These are phyloP conservation scores for Ceratocystis huliohia DNA, from an alignment of 2,329 filamentous ascomycete genomes.

Conservation along the genomic window DNA sequence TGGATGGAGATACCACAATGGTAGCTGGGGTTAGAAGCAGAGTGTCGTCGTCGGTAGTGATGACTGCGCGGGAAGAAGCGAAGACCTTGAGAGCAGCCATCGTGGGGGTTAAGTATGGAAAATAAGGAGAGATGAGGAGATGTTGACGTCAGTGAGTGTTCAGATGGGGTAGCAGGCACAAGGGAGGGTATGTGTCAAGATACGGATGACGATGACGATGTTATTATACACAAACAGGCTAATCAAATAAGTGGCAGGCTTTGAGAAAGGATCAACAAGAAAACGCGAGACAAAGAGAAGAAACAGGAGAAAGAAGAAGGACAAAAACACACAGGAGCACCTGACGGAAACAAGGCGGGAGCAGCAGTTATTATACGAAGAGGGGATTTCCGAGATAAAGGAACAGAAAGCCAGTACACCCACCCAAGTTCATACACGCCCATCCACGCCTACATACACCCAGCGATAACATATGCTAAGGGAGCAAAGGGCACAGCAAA, in stretches of 20 bases:
- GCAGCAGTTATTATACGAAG: background rate
- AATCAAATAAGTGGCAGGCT: background rate
- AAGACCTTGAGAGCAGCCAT: slow-evolving; percentile 40
- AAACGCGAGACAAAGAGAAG: background rate
- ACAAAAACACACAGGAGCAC: background rate
- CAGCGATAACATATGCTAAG: too few species aligned
- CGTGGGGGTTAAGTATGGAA: background rate
- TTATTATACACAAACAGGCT: background rate
- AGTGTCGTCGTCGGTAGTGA: slow-evolving; percentile 53
- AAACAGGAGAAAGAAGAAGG: background rate
- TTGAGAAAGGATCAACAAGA: background rate
- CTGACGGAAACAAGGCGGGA: too few species aligned
- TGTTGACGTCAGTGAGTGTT: too few species aligned
- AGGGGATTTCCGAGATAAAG: background rate
- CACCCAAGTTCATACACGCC: background rate
- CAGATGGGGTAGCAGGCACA: background rate
- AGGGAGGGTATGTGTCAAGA: background rate
- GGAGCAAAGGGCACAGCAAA: background rate
- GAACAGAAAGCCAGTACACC: background rate
- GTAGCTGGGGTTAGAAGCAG: slow-evolving; percentile 65
- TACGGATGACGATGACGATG: background rate
- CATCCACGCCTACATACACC: too few species aligned
- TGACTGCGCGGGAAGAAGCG: slow-evolving; percentile 69
- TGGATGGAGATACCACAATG: slow-evolving; percentile 60
- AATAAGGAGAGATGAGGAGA: slow-evolving; percentile 6